Percentiles rank a stretch among this genome's conserved stretches.
These are phyloP conservation scores for Iris macrosiphon DNA, from an alignment of 106 monocot genomes.

Conservation along the genomic window DNA sequence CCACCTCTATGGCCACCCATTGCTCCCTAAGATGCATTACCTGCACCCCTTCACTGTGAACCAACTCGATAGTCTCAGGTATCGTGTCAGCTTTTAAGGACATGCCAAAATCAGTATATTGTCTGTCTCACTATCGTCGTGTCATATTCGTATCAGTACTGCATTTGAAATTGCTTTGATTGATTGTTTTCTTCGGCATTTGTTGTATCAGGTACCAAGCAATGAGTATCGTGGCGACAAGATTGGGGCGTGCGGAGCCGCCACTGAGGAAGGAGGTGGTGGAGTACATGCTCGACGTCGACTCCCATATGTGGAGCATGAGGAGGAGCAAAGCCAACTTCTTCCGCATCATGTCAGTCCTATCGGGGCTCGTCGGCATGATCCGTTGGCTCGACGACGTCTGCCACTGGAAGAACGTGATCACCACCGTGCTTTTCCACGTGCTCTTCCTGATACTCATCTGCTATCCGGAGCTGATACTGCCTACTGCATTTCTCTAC, in stretches of 20 bases:
- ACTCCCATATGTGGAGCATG: constrained; percentile 84
- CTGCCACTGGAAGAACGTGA: constrained; percentile 49
- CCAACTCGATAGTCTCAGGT: constrained; percentile 34
- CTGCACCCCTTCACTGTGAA: constrained; percentile 36
- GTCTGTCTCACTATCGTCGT: neutral
- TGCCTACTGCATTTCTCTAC: constrained; percentile 59
- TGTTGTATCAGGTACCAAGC: constrained; percentile 38
- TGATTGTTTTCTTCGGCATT: neutral
- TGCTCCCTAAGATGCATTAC: constrained; percentile 57
- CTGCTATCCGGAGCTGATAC: constrained; percentile 68
- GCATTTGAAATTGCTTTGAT: neutral
- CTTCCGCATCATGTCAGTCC: constrained; percentile 50
- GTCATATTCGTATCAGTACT: too few relatives aligned
- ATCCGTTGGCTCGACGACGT: constrained; percentile 52
- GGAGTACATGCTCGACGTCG: constrained; percentile 70
- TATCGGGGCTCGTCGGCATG: constrained; percentile 32
- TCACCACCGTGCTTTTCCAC: constrained; percentile 53
- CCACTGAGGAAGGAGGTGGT: constrained; percentile 60
- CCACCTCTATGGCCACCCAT: constrained; percentile 51
- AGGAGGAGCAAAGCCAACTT: constrained; percentile 73
- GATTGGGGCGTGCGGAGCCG: constrained; percentile 56
- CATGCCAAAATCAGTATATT: neutral
- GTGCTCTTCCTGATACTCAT: constrained; percentile 50
- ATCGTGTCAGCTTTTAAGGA: constrained; percentile 1
- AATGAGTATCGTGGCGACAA: constrained; percentile 61